Conservation (phyloP, 1,284 basidiomycete genomes). For the Agroathelia rolfsii region DNA sequence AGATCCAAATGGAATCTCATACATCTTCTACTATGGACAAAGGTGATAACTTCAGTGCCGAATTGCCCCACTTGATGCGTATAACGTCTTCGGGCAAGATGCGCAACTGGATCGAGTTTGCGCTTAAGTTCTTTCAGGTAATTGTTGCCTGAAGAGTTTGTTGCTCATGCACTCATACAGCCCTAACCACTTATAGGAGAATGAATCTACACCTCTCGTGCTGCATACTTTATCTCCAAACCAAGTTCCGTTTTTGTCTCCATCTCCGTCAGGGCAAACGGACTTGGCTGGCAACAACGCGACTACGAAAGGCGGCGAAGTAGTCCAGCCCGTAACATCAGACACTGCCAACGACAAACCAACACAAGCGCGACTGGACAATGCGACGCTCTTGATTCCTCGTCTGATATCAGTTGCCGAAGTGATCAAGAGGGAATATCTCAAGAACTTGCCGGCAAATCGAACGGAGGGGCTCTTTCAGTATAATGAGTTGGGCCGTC, state of each 20-base stretch:
- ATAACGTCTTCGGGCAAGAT: constrained; percentile 61
- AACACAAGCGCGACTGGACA: constrained; percentile 9
- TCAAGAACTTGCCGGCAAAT: constrained; percentile 37
- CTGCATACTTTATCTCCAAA: constrained; percentile 55
- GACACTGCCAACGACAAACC: constrained; percentile 3
- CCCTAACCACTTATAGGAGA: constrained; percentile 30
- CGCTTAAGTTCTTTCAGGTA: constrained; percentile 55
- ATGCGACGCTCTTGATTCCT: constrained; percentile 42
- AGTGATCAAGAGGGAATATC: constrained; percentile 75
- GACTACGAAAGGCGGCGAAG: too few species aligned
- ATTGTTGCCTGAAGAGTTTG: constrained; percentile 13
- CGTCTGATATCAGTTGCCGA: constrained; percentile 71
- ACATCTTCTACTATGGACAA: constrained; percentile 17
- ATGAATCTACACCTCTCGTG: constrained; percentile 44
- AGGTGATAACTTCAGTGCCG: neutral
- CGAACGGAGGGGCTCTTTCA: constrained; percentile 58
- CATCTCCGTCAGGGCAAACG: constrained; percentile 2
- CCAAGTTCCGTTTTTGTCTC: too few species aligned
- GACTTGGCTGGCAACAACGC: constrained; percentile 13
- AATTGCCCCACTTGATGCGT: constrained; percentile 33
- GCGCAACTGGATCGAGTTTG: constrained; percentile 48
- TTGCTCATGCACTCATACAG: constrained; percentile 4
- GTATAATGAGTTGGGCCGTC: constrained; percentile 62
- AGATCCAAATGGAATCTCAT: constrained; percentile 11
- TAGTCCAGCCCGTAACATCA: too few species aligned